Evolutionary conservation across 345 rosid genomes (phyloP), one percentile per base, ranked within the genome.

Genomic region (Eucalyptus erythrocorys): DNA sequence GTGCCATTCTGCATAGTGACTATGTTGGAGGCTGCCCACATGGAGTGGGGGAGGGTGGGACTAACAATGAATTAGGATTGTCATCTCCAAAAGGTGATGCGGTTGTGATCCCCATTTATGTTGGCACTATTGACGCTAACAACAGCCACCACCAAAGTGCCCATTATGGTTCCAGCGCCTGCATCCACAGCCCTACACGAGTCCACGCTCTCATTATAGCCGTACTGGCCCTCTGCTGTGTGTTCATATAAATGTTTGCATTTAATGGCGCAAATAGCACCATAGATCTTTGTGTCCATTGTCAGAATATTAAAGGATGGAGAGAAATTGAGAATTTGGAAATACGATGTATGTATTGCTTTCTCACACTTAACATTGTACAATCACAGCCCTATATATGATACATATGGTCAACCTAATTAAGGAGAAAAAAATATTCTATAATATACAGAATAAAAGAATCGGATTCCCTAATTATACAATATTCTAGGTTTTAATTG

Each of bases 121-220:
- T 88, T 12, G 89, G 57, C 42, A 91, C 89, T n/a, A n/a, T n/a
- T 1, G 92, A 91, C 8, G 92, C 91, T 53, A 89, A 87, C 48
- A 91, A 37, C 68, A 89, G 89, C 82, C 92, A 37, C 85, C 89
- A 76, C 55, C 84, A 26, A n/a, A 27, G 88, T 17, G n/a, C n/a
- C 90, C 91, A 86, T 89, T 90, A 53, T 43, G 68, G 88, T 48
- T 90, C 90, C 11, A 86, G 86, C 80, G 71, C 84, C 90, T 47
- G 86, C 42, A 4, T 27, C 24, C n/a, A 66, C 24, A 76, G 50
- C 51, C 7, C 13, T 30, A 27, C 37, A 5, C 50, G 55, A 24
- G 81, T 43, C 50, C 50, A 22, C 40, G 4, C 88, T 45, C 26
- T 61, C 80, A 27, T 45, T 87, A 40, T 53, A 34, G 88, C 53